These are phyloP conservation scores for Akanthomyces dipterigenus DNA, from an alignment of 2,329 filamentous ascomycete genomes.

Conservation along the genomic window DNA sequence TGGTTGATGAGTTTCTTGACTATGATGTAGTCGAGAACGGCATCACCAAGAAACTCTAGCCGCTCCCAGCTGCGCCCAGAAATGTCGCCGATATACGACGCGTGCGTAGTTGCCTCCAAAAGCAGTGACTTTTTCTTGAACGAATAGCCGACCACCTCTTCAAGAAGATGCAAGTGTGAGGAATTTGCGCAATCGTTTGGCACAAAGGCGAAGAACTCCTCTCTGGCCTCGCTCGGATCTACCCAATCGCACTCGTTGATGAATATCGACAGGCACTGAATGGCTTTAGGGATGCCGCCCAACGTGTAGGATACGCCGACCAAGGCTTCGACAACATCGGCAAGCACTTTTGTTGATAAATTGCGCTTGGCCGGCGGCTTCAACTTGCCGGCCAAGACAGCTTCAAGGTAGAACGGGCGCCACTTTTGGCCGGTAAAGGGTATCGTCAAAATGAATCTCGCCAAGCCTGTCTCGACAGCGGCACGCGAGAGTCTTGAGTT, in stretches of 20 bases:
- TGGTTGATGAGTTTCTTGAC: conserved; percentile 51
- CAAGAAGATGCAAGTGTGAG: conserved; percentile 42
- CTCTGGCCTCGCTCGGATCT: conserved; percentile 33
- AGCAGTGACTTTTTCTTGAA: conserved; percentile 66
- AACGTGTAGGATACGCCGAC: conserved; percentile 69
- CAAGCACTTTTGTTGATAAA: conserved; percentile 71
- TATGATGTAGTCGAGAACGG: conserved; percentile 73
- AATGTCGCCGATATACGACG: conserved; percentile 47
- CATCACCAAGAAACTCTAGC: conserved; percentile 83
- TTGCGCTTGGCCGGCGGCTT: conserved; percentile 20
- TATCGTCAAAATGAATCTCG: conserved; percentile 64
- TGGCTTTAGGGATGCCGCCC: conserved; percentile 58
- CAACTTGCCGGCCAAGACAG: conserved; percentile 20
- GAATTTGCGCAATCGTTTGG: conserved; percentile 29
- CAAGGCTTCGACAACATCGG: conserved; percentile 80
- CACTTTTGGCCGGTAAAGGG: conserved; percentile 65
- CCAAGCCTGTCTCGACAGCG: conserved; percentile 56
- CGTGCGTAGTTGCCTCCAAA: conserved; percentile 74
- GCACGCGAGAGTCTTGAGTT: conserved; percentile 67
- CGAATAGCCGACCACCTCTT: conserved; percentile 61
- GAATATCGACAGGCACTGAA: conserved; percentile 59
- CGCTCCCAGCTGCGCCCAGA: conserved; percentile 50
- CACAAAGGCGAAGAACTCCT: conserved; percentile 37
- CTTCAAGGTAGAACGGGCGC: conserved; percentile 54
- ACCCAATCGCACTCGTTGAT: conserved; percentile 53